Base-by-base conservation (phyloP, 2,329 filamentous ascomycete species). In the Sporothrix pseudoabietina region DNA sequence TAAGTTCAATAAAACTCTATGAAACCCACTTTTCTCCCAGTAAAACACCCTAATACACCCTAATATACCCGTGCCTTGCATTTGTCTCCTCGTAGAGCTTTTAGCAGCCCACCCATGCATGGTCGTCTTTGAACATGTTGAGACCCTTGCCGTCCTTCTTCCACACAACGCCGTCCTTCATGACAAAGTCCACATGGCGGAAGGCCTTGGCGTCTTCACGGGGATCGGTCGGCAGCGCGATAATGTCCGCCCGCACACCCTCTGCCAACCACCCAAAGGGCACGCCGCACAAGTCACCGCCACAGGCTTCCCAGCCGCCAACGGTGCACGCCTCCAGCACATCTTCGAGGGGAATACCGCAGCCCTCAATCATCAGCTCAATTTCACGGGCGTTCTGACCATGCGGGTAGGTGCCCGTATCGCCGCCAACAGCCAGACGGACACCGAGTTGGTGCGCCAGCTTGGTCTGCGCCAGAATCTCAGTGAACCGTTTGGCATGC, bases 91-190 rank as follows among this genome's bases (percentile, higher is more conserved):
- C 47, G 47, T 52, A 19, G 16, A 16, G 26, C 26, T 26, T 26
- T 35, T 65, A 22, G 8, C 59, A 44, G 6, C 59, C 59, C 35
- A 65, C 35, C 35, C 59, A 65, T 0, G 59, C 55, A 26, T 71
- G 79, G 73, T 65, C 35, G 4, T 65, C 59, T 6, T 35, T 44
- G 35, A 44, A 65, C 4, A 65, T 41, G 35, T 65, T 65, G 35
- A 65, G n/a, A 9, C 59, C 35, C 39, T 74, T 75, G 2, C 81
- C 79, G 6, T 79, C 77, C 52, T 76, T 72, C 77, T 87, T 87
- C 82, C 85, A 88, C 9, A 88, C 80, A 68, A 77, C 81, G 0
- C 82, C 86, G 76, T 89, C 86, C 77, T 88, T 89, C 86, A 89
- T 88, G 22, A 88, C 87, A 77, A 88, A 88, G 71, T 78, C 80